A percentile compares a stretch with the other conserved stretches of the same genome.
Evolutionary conservation across 345 rosid genomes (phyloP).

Genomic region (Brassica napus): Da-Ae NC_063439.1:12608001-12608500

Average conservation of each 20-base stretch:
- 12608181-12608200: background rate
- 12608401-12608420: slow-evolving; percentile 8
- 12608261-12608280: background rate
- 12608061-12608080: background rate
- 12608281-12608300: slow-evolving; percentile 30
- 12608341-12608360: slow-evolving; percentile 30
- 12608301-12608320: slow-evolving; percentile 36
- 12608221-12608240: background rate
- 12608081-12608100: background rate
- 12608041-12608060: background rate
- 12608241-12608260: background rate
- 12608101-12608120: background rate
- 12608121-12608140: background rate
- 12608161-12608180: background rate
- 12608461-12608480: slow-evolving; percentile 4
- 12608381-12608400: slow-evolving; percentile 8
- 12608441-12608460: slow-evolving; percentile 26
- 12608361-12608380: slow-evolving; percentile 33
- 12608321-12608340: slow-evolving; percentile 24
- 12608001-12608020: background rate
- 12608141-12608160: background rate
- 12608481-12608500: background rate
- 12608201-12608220: background rate
- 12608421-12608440: slow-evolving; percentile 1
- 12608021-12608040: background rate